A percentile compares a stretch with the other conserved stretches of the same genome.
Conservation (phyloP, 1,284 basidiomycete species). For the Cryptococcus jaspeensis region DNA sequence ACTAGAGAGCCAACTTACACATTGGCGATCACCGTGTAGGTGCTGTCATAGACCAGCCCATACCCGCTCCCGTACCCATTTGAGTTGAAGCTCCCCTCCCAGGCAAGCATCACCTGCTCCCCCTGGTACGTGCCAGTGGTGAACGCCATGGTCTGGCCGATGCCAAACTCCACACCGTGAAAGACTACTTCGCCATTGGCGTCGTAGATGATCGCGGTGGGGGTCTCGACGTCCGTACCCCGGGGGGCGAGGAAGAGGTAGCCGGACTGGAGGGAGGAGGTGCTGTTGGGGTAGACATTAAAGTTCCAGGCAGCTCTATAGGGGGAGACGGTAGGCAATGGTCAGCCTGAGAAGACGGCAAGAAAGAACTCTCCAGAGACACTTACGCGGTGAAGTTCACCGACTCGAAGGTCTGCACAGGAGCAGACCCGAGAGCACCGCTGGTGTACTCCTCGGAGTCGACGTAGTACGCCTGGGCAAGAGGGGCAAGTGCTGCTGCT, state of each 20-base stretch:
- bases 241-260: conserved; percentile 34
- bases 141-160: conserved; percentile 34
- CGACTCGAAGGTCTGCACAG: conserved; percentile 26
- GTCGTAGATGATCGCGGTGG: conserved; percentile 27
- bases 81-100: conserved; percentile 29
- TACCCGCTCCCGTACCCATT: conserved; percentile 30
- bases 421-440: conserved; percentile 22
- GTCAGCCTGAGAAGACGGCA: background rate
- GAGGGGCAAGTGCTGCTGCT: background rate
- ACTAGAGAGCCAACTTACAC: conserved; percentile 14
- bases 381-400: conserved; percentile 23
- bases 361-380: background rate
- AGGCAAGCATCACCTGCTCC: conserved; percentile 28
- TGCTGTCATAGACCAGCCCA: conserved; percentile 27
- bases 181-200: conserved; percentile 36
- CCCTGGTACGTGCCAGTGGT: conserved; percentile 21
- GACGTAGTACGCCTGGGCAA: conserved; percentile 3
- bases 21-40: conserved; percentile 32
- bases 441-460: conserved; percentile 14
- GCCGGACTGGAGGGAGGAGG: conserved; percentile 6
- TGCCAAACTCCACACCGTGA: conserved; percentile 28
- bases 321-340: background rate
- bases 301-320: conserved; percentile 24
- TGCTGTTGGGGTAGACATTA: conserved; percentile 20
- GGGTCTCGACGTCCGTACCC: conserved; percentile 19